Evolutionary conservation across 2,329 filamentous ascomycete genomes (phyloP).

Genomic region (Stylonectria norvegica): DNA sequence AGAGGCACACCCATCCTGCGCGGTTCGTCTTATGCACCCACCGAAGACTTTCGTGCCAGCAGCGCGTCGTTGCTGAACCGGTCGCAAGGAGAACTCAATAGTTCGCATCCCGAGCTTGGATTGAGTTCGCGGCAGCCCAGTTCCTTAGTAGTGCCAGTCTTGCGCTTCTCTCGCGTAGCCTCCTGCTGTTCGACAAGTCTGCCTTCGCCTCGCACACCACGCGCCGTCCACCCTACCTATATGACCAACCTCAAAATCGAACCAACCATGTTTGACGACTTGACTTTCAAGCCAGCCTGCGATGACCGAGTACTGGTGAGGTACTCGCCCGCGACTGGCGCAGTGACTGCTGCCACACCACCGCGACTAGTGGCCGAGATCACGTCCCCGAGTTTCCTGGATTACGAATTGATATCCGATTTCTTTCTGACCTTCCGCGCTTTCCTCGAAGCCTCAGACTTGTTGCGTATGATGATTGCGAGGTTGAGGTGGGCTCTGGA

Average conservation of each 20-base stretch:
- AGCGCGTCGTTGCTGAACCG: slow-evolving; percentile 47
- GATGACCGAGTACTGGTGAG: slow-evolving; percentile 80
- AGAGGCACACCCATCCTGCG: slow-evolving; percentile 74
- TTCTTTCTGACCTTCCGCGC: slow-evolving; percentile 95
- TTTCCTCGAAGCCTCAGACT: slow-evolving; percentile 72
- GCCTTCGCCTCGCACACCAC: slow-evolving; percentile 38
- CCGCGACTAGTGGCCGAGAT: slow-evolving; percentile 92
- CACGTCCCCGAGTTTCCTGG: slow-evolving; percentile 90
- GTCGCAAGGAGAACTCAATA: slow-evolving; percentile 30
- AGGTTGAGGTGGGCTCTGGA: slow-evolving; percentile 83
- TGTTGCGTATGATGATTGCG: slow-evolving; percentile 80
- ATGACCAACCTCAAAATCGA: slow-evolving; percentile 53
- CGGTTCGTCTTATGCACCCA: slow-evolving; percentile 75
- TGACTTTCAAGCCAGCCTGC: slow-evolving; percentile 74
- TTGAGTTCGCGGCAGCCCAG: slow-evolving; percentile 34
- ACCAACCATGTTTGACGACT: slow-evolving; percentile 75
- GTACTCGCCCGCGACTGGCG: slow-evolving; percentile 66
- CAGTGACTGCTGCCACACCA: slow-evolving; percentile 86
- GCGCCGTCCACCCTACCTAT: slow-evolving; percentile 44
- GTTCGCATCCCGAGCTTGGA: slow-evolving; percentile 24
- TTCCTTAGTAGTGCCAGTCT: slow-evolving; percentile 36
- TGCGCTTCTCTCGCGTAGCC: slow-evolving; percentile 27
- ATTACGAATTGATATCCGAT: slow-evolving; percentile 95
- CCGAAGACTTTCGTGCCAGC: slow-evolving; percentile 67
- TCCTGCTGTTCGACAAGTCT: slow-evolving; percentile 23